Percentiles rank a stretch among this genome's conserved stretches.
Conservation (phyloP, 495 filamentous ascomycete genomes). For the Xylona heveae region DNA sequence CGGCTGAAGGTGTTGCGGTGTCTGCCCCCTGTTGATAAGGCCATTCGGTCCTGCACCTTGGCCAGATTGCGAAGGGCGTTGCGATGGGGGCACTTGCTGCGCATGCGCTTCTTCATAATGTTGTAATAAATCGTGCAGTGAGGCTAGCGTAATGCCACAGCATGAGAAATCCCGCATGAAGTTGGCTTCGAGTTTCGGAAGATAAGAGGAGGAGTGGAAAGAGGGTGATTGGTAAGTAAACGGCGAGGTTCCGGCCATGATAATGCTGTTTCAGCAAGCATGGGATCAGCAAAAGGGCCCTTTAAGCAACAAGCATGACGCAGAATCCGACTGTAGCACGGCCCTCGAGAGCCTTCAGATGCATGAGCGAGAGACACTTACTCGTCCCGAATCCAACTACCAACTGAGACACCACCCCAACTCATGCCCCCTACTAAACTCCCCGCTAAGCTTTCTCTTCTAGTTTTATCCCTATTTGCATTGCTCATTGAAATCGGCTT, state of each 20-base stretch:
- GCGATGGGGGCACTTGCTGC: conserved; percentile 28
- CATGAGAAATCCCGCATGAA: conserved; percentile 94
- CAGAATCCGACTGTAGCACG: conserved; percentile 10
- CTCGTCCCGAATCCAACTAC: conserved; percentile 96
- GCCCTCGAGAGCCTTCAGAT: conserved; percentile 1
- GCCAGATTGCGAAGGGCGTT: conserved; percentile 31
- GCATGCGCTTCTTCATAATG: conserved; percentile 94
- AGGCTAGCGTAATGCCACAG: conserved; percentile 69
- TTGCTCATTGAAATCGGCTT: conserved; percentile 72
- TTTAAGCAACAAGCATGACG: conserved; percentile 9
- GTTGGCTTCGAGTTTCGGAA: conserved; percentile 90
- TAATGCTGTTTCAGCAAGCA: conserved; percentile 38
- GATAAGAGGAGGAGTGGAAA: conserved; percentile 91
- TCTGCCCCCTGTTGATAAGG: too few species aligned
- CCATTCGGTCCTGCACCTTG: conserved; percentile 18
- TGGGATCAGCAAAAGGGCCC: conserved; percentile 3
- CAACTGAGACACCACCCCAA: conserved; percentile 90
- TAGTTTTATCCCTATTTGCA: conserved; percentile 48
- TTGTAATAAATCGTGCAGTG: conserved; percentile 82
- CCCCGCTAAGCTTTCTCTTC: conserved; percentile 67
- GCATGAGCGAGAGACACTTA: conserved; percentile 32
- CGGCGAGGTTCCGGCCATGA: conserved; percentile 91
- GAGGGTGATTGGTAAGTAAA: conserved; percentile 81
- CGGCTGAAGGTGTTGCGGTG: conserved; percentile 19
- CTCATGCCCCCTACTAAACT: conserved; percentile 90